Percentiles rank a stretch among this genome's conserved stretches.
These are phyloP conservation scores for Arthrinium phaeospermum DNA, from an alignment of 2,329 filamentous ascomycete species.

Conservation along the genomic window DNA sequence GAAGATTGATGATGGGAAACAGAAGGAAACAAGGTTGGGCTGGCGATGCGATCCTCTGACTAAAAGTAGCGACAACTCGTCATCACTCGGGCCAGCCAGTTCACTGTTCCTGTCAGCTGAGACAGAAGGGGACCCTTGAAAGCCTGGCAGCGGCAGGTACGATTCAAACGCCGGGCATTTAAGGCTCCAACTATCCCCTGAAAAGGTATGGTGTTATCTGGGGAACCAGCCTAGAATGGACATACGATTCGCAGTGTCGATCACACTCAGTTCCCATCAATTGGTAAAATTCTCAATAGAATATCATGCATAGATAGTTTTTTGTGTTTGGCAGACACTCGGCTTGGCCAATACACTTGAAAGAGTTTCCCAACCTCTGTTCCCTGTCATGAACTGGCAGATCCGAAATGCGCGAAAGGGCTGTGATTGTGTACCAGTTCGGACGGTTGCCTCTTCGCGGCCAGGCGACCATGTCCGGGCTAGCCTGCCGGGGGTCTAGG, in stretches of 20 bases:
- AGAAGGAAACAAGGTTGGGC: conserved; percentile 1
- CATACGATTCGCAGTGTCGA: conserved; percentile 3
- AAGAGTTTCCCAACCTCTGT: neutral
- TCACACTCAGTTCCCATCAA: neutral
- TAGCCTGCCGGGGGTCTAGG: neutral
- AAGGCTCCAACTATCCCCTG: neutral
- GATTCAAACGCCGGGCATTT: neutral
- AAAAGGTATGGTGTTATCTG: neutral
- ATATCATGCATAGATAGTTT: neutral
- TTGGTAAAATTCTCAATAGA: neutral
- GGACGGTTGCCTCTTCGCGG: neutral
- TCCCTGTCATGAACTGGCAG: neutral
- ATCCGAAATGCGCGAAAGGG: neutral
- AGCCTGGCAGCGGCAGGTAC: conserved; percentile 7
- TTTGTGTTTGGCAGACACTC: neutral
- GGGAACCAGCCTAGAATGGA: neutral
- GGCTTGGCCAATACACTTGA: neutral
- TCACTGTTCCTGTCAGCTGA: conserved; percentile 16
- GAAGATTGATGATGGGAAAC: conserved; percentile 11
- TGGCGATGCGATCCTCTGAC: neutral
- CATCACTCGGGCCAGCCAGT: neutral
- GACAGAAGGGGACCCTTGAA: conserved; percentile 11
- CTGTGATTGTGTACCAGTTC: neutral
- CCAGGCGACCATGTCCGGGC: neutral
- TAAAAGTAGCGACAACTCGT: conserved; percentile 19